Evolutionary conservation across 2,329 filamentous ascomycete species (phyloP).

Genomic region (Claviceps cyperi): DNA sequence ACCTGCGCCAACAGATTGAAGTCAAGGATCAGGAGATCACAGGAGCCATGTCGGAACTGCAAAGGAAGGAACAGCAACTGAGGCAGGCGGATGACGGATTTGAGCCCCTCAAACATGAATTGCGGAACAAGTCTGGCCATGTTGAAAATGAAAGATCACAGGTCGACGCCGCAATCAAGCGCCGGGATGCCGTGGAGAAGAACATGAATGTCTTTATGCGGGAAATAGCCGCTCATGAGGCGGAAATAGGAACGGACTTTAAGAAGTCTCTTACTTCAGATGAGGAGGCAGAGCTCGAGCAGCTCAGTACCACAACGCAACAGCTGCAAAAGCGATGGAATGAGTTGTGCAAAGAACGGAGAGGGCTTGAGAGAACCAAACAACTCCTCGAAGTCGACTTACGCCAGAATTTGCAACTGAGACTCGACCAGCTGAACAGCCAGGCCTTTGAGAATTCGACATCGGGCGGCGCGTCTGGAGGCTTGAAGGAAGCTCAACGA

Average conservation of each 20-base stretch:
- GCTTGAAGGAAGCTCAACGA: slow-evolving; percentile 62
- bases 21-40: slow-evolving; percentile 81
- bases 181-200: slow-evolving; percentile 54
- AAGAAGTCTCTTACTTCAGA: slow-evolving; percentile 72
- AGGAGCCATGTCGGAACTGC: slow-evolving; percentile 64
- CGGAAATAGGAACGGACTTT: slow-evolving; percentile 74
- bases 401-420: slow-evolving; percentile 75
- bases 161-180: slow-evolving; percentile 52
- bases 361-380: slow-evolving; percentile 69
- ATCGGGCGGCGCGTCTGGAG: slow-evolving; percentile 45
- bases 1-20: slow-evolving; percentile 58
- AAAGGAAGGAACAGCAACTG: slow-evolving; percentile 67
- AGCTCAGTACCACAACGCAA: slow-evolving; percentile 53
- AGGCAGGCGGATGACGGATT: slow-evolving; percentile 70
- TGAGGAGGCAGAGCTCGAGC: slow-evolving; percentile 73
- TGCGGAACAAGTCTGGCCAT: slow-evolving; percentile 60
- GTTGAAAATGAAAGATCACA: slow-evolving; percentile 59
- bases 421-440: slow-evolving; percentile 71
- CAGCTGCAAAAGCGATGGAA: slow-evolving; percentile 65
- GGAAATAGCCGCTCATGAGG: slow-evolving; percentile 61
- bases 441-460: slow-evolving; percentile 54
- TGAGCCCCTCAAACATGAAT: slow-evolving; percentile 61
- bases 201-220: slow-evolving; percentile 65
- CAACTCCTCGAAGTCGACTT: slow-evolving; percentile 74
- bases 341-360: slow-evolving; percentile 55